These are phyloP conservation scores for Castanea crenata DNA, from an alignment of 306 rosid species.

Conservation along the genomic window DNA sequence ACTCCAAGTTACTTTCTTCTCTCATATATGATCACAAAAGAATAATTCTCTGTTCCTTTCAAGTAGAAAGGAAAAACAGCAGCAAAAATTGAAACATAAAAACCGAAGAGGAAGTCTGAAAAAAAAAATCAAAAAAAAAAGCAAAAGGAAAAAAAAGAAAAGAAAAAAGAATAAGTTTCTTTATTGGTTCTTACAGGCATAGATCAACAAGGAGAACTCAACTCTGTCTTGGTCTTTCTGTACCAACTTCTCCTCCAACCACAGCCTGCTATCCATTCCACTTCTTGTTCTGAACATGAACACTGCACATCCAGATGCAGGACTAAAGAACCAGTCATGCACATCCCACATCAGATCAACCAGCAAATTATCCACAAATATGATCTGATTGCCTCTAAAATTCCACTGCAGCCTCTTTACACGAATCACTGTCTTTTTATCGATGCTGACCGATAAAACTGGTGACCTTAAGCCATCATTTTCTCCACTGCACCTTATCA, in stretches of 20 bases:
- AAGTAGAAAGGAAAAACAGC: conserved; percentile 24
- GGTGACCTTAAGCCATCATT: conserved; percentile 48
- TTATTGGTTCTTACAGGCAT: conserved; percentile 78
- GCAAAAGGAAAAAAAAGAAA: not conserved
- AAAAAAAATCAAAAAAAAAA: not conserved
- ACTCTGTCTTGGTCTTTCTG: conserved; percentile 48
- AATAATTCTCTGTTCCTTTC: conserved; percentile 33
- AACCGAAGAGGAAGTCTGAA: conserved; percentile 8
- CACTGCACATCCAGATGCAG: conserved; percentile 56
- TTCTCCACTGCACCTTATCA: conserved; percentile 64
- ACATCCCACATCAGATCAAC: conserved; percentile 98
- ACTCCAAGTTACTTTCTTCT: conserved; percentile 14
- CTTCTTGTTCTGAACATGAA: conserved; percentile 89
- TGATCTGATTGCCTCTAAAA: conserved; percentile 85
- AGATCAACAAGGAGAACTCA: conserved; percentile 83
- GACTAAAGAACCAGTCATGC: conserved; percentile 82
- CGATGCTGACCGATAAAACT: conserved; percentile 56
- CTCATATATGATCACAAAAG: conserved; percentile 18
- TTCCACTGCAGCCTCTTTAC: conserved; percentile 94
- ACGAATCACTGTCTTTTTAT: conserved; percentile 69
- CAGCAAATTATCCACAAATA: conserved; percentile 82
- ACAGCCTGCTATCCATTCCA: conserved; percentile 77
- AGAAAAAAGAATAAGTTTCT: not conserved
- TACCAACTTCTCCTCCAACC: conserved; percentile 73
- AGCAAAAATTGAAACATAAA: conserved; percentile 4